A percentile compares a stretch with the other conserved stretches of the same genome.
Evolutionary conservation across 352 stramenopile species (phyloP).

Genomic region (Phytopythium oedochilum): DNA sequence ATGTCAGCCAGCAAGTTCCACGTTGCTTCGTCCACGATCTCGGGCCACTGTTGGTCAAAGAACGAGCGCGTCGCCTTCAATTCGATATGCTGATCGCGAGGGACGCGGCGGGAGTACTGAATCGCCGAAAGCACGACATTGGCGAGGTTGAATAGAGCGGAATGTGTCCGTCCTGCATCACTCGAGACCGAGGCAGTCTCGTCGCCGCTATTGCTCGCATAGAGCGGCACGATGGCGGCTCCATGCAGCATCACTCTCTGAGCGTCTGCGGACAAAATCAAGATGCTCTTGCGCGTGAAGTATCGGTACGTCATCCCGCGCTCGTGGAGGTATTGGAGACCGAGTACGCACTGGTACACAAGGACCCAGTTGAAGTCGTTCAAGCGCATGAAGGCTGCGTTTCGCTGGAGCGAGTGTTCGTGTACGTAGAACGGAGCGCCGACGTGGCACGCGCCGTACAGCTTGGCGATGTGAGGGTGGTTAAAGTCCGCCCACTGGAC

Average conservation of each 20-base stretch:
- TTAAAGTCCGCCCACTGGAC: slow-evolving; percentile 1
- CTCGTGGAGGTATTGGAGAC: slow-evolving; percentile 1
- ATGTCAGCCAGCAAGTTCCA: neutral
- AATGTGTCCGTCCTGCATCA: neutral
- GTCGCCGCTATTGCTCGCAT: neutral
- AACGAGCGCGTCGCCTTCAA: neutral
- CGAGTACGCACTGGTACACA: neutral
- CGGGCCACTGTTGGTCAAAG: neutral
- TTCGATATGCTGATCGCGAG: neutral
- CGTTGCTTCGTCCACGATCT: neutral
- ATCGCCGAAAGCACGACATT: neutral
- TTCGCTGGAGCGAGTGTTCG: neutral
- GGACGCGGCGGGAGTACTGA: neutral
- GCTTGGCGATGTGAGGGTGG: slow-evolving; percentile 1
- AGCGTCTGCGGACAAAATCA: neutral
- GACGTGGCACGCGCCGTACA: neutral
- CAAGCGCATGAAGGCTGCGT: neutral
- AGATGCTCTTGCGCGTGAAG: neutral
- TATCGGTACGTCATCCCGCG: neutral
- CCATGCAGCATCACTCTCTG: neutral
- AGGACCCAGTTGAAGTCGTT: neutral
- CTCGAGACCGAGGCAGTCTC: too few relatives aligned
- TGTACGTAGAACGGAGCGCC: neutral
- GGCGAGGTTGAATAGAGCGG: neutral
- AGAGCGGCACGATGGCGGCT: neutral